A percentile compares a stretch with the other conserved stretches of the same genome.
These are phyloP conservation scores for Trametes cubensis DNA, from an alignment of 768 basidiomycete species.

Conservation along the genomic window DNA sequence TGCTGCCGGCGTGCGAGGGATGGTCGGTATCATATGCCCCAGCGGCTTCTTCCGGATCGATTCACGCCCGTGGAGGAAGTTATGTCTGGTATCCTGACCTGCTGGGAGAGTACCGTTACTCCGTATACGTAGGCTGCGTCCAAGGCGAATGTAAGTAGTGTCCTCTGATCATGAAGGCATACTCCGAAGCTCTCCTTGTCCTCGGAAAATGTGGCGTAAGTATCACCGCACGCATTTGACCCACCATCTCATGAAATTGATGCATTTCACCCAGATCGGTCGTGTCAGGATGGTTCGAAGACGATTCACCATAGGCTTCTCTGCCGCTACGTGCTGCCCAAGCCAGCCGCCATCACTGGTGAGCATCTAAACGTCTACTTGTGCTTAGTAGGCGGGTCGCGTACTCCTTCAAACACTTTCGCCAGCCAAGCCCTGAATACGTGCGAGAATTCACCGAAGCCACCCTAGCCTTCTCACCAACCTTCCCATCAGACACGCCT, in stretches of 20 bases:
- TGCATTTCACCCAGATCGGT: neutral
- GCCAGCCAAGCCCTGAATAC: neutral
- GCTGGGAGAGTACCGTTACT: too few relatives aligned
- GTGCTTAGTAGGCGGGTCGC: neutral
- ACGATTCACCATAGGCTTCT: too few relatives aligned
- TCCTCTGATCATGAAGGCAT: neutral
- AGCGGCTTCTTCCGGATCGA: neutral
- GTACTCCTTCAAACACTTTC: neutral
- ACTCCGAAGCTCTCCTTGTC: neutral
- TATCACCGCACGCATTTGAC: neutral
- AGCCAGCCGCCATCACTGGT: too few relatives aligned
- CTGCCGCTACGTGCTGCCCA: too few relatives aligned
- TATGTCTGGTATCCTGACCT: neutral
- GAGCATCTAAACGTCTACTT: too few relatives aligned
- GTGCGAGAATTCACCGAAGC: slow-evolving; percentile 18
- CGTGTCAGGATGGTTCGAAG: too few relatives aligned
- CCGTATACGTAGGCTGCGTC: too few relatives aligned
- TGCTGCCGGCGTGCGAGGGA: neutral
- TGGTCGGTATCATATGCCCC: slow-evolving; percentile 4
- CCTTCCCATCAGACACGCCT: slow-evolving; percentile 11
- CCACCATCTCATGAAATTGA: neutral
- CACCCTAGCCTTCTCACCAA: neutral
- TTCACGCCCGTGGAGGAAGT: neutral
- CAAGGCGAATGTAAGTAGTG: neutral
- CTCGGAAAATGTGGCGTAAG: neutral